Base-by-base conservation (phyloP, 345 rosid genomes). In the Pistacia integerrima region DNA sequence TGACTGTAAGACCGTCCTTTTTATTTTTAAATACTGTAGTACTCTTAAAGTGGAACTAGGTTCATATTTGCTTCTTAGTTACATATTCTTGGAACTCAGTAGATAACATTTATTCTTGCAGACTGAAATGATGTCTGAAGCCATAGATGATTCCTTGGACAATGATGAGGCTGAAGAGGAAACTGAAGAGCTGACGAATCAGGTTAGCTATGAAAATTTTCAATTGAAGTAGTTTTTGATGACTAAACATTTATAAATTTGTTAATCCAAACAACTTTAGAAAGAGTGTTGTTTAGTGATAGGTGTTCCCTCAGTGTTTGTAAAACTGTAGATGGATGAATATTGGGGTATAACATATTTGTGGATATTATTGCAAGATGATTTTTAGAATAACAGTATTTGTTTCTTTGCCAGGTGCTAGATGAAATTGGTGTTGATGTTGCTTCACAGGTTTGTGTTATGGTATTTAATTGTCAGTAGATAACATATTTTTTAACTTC, bases 101-200 rank as follows among this genome's bases (percentile, higher is more conserved):
- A 57, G 67, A 74, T 61, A 52, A 33, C 49, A 18, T 57, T 51
- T 76, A 20, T 84, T 64, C 74, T 17, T 83, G 79, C 90, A 95
- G 99, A 88, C 91, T 49, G 98, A 96, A 83, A 93, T 93, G 98
- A 92, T 96, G 97, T 92, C 99, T 67, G 97, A 96, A 41, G 75
- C 94, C 62, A 92, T 96, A 77, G 97, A 96, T 73, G 97, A 89
- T 81, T 90, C 92, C 66, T 78, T 96, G 87, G 99, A 96, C 71
- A 36, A 91, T 77, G 99, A 93, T 35, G 98, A 92, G 82, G 98
- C 98, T 57, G 98, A 96, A 84, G 98, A 93, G 44, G 99, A 96
- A 82, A 90, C 91, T 58, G 99, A 95, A 56, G 98, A 95, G 73
- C 85, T 95, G 79, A 95, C 99, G 49, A 92, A 91, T 84, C 99